Conservation (phyloP, 208 protist genomes). For the Zelonia costaricensis region DNA sequence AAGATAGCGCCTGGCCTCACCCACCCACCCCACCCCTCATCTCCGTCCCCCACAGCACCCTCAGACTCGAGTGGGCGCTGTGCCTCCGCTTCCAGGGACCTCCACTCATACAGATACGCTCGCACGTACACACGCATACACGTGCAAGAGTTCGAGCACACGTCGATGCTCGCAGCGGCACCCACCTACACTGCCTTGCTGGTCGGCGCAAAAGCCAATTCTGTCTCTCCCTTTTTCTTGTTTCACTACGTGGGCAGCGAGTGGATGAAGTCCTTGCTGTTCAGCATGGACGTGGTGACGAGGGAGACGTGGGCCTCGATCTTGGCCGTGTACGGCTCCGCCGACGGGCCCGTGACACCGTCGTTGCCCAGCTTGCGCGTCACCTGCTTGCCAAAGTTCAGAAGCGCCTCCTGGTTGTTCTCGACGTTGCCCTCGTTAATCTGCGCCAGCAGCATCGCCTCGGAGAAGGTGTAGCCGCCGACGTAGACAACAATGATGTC, state of each 20-base stretch:
- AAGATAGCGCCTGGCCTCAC: background rate
- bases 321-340: slow-evolving; percentile 78
- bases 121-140: background rate
- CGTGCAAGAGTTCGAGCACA: too few species aligned
- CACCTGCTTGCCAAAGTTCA: slow-evolving; percentile 79
- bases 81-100: too few species aligned
- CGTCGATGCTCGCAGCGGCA: too few species aligned
- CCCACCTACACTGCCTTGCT: too few species aligned
- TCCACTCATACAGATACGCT: background rate
- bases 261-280: slow-evolving; percentile 75
- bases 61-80: too few species aligned
- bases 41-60: too few species aligned
- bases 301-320: slow-evolving; percentile 79
- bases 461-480: slow-evolving; percentile 82
- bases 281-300: slow-evolving; percentile 79
- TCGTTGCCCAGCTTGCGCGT: slow-evolving; percentile 42
- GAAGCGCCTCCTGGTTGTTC: slow-evolving; percentile 80
- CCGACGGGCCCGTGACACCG: slow-evolving; percentile 20
- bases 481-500: slow-evolving; percentile 86
- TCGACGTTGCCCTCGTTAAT: slow-evolving; percentile 77
- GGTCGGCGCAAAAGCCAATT: too few species aligned
- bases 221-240: too few species aligned
- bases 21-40: too few species aligned
- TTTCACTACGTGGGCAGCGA: slow-evolving; percentile 43
- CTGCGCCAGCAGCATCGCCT: slow-evolving; percentile 74